phyloP scores from a whole-genome alignment of 1,284 basidiomycete species.

The Austroboletus niveus region DNA sequence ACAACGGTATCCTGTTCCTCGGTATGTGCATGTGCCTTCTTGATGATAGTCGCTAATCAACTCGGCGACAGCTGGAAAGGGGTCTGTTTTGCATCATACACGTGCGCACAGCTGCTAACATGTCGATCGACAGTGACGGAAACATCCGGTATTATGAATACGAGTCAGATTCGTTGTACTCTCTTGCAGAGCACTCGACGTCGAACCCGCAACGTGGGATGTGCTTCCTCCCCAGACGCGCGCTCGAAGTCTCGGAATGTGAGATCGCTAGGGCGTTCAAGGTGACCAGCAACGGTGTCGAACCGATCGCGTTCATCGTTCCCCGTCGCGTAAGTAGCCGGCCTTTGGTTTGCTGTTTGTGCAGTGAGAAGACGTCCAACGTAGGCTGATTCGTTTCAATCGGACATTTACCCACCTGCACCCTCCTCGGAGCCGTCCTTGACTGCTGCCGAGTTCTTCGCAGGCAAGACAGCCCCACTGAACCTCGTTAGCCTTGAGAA shows the following conservation, averaged over 20 bases:
- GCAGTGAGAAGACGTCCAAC: neutral
- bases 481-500: constrained; percentile 70
- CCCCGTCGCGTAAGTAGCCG: constrained; percentile 70
- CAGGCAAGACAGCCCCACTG: constrained; percentile 71
- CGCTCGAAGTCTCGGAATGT: constrained; percentile 85
- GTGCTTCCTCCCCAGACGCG: constrained; percentile 91
- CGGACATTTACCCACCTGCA: constrained; percentile 93
- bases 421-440: constrained; percentile 80
- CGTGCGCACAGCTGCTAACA: constrained; percentile 20
- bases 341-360: neutral
- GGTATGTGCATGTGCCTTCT: constrained; percentile 42
- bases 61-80: constrained; percentile 62
- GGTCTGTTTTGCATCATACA: constrained; percentile 41
- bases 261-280: constrained; percentile 98
- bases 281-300: constrained; percentile 71
- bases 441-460: constrained; percentile 83
- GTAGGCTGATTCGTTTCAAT: constrained; percentile 81
- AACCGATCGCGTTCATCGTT: constrained; percentile 92
- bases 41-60: neutral
- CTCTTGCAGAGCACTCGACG: constrained; percentile 87
- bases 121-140: constrained; percentile 61
- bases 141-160: constrained; percentile 97
- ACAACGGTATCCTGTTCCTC: constrained; percentile 93
- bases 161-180: constrained; percentile 81
- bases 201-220: constrained; percentile 93